Conservation (phyloP, 2,329 filamentous ascomycete genomes). For the Neocucurbitaria cava region DNA sequence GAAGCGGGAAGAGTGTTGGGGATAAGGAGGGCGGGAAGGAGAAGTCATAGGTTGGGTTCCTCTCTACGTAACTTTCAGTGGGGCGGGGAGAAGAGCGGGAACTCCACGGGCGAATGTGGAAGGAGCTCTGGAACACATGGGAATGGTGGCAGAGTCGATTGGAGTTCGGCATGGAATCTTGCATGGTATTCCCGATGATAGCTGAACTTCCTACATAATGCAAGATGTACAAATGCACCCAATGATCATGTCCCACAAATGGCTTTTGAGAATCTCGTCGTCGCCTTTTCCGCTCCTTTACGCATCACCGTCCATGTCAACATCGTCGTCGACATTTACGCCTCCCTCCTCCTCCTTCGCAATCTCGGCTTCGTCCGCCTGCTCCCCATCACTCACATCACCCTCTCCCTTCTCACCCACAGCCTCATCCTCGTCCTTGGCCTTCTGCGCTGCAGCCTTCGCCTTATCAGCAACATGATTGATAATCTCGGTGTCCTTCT, state of each 20-base stretch:
- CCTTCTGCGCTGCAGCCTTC: constrained; percentile 30
- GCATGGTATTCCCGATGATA: background rate
- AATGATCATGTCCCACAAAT: no score
- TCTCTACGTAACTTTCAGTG: no score
- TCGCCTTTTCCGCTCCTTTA: background rate
- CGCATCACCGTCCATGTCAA: background rate
- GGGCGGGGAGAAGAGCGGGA: background rate
- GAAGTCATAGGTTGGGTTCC: constrained; percentile 12
- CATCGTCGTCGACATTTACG: constrained; percentile 7
- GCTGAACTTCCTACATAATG: background rate
- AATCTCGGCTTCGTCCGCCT: constrained; percentile 1
- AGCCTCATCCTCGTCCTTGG: constrained; percentile 24
- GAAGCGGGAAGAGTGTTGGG: constrained; percentile 31
- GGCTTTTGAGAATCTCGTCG: no score
- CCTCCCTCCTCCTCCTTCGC: constrained; percentile 9
- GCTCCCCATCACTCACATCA: constrained; percentile 6
- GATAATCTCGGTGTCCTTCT: constrained; percentile 77
- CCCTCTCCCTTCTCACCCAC: constrained; percentile 11
- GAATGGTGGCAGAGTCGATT: no score
- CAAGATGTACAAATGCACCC: background rate
- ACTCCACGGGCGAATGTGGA: background rate
- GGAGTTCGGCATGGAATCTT: background rate
- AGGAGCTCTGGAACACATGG: background rate
- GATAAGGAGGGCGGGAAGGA: constrained; percentile 8
- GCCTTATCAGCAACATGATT: constrained; percentile 46